Evolutionary conservation across 192 early-diverging fungal species (phyloP).

Genomic region (Backusella luteola): DNA sequence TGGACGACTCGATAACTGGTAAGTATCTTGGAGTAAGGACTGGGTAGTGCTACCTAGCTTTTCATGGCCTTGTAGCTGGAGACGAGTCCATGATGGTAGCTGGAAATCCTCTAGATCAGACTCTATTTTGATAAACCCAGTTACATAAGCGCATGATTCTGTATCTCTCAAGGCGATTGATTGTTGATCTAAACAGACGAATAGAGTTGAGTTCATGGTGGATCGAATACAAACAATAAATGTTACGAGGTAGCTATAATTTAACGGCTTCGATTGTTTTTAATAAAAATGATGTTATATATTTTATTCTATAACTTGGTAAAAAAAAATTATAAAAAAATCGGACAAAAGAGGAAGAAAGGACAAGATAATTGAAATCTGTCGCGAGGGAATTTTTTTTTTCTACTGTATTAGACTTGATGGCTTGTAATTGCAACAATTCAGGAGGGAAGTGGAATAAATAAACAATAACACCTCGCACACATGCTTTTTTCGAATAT

Average conservation of each 20-base stretch:
- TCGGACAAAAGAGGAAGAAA: conserved; percentile 4
- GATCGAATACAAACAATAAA: not conserved
- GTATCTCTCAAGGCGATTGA: not conserved
- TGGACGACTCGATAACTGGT: conserved; percentile 1
- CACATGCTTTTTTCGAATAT: not conserved
- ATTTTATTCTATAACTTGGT: not conserved
- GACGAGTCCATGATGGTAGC: not conserved
- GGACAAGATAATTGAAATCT: not conserved
- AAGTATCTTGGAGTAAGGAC: not conserved
- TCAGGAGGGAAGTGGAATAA: not conserved
- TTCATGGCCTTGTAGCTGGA: not conserved
- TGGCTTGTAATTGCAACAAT: conserved; percentile 1
- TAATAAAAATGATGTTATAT: not conserved
- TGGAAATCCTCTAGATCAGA: not conserved
- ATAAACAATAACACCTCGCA: conserved; percentile 1
- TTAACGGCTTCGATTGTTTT: not conserved
- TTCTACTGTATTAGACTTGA: not conserved
- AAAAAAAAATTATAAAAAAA: not conserved
- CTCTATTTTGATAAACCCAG: not conserved
- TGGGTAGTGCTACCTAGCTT: not conserved
- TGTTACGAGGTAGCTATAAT: not conserved
- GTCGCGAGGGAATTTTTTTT: conserved; percentile 2
- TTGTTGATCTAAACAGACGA: not conserved
- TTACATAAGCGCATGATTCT: not conserved
- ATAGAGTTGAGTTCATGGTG: not conserved